These are phyloP conservation scores for Hymenoscyphus linearis DNA, from an alignment of 2,329 filamentous ascomycete species.

Conservation along the genomic window DNA sequence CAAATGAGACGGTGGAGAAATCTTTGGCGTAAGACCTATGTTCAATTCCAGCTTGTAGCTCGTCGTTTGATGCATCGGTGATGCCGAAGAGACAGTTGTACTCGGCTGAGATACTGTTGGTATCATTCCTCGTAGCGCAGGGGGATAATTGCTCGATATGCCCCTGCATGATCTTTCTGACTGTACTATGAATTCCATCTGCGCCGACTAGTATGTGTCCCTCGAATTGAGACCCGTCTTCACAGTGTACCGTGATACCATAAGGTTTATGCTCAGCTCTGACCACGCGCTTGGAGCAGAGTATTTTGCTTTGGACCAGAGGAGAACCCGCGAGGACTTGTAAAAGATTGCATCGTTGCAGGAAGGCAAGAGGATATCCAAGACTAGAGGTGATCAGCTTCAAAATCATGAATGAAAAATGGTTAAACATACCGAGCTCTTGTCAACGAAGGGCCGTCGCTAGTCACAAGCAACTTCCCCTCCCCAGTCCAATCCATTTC, in stretches of 20 bases:
- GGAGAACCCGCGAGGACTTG: background rate
- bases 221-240: background rate
- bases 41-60: background rate
- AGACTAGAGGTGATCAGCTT: background rate
- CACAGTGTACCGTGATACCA: background rate
- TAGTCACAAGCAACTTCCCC: constrained; percentile 1
- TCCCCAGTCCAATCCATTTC: background rate
- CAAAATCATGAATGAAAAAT: background rate
- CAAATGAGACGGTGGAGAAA: background rate
- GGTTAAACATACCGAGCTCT: background rate
- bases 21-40: background rate
- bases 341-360: background rate
- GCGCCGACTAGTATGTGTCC: constrained; percentile 27
- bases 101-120: background rate
- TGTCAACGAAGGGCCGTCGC: background rate
- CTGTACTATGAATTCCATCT: constrained; percentile 25
- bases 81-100: constrained; percentile 3
- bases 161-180: constrained; percentile 16
- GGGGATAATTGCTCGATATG: background rate
- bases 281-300: background rate
- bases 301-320: background rate
- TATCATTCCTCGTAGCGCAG: background rate
- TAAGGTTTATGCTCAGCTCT: background rate
- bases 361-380: background rate
- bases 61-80: background rate